Evolutionary conservation across 192 early-diverging fungal species (phyloP).

Genomic region (Podila epicladia): DNA sequence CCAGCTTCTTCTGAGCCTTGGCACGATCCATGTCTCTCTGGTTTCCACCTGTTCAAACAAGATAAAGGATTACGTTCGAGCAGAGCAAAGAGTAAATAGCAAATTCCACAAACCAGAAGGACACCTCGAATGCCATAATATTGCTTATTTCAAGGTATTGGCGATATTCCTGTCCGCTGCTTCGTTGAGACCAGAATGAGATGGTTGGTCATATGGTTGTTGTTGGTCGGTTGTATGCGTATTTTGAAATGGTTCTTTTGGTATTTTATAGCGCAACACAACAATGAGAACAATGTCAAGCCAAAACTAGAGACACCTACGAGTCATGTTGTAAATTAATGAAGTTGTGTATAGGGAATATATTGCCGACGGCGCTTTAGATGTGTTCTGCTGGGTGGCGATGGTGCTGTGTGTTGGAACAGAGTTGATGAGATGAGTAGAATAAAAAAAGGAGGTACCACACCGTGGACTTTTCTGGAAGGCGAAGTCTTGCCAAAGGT

Average conservation of each 20-base stretch:
- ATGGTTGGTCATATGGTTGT: no score
- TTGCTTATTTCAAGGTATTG: background rate
- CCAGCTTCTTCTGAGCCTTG: conserved; percentile 48
- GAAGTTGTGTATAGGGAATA: background rate
- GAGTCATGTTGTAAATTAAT: background rate
- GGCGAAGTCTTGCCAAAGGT: background rate
- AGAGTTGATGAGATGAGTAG: no score
- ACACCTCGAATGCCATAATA: background rate
- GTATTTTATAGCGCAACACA: background rate
- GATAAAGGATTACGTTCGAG: background rate
- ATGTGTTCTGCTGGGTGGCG: background rate
- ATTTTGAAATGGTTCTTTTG: background rate
- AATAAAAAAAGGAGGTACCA: no score
- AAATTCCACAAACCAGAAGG: background rate
- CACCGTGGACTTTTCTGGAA: no score
- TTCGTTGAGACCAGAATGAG: no score
- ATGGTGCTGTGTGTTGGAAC: background rate
- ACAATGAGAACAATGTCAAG: background rate
- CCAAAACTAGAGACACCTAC: background rate
- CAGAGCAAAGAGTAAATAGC: conserved; percentile 2
- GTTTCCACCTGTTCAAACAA: conserved; percentile 36
- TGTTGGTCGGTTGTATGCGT: no score
- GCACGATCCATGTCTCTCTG: conserved; percentile 47
- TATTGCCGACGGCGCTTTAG: background rate
- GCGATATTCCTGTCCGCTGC: no score